A percentile compares a stretch with the other conserved stretches of the same genome.
Evolutionary conservation across 176 grass and related monocot genomes (phyloP).

Genomic region (Panicum miliaceum): DNA sequence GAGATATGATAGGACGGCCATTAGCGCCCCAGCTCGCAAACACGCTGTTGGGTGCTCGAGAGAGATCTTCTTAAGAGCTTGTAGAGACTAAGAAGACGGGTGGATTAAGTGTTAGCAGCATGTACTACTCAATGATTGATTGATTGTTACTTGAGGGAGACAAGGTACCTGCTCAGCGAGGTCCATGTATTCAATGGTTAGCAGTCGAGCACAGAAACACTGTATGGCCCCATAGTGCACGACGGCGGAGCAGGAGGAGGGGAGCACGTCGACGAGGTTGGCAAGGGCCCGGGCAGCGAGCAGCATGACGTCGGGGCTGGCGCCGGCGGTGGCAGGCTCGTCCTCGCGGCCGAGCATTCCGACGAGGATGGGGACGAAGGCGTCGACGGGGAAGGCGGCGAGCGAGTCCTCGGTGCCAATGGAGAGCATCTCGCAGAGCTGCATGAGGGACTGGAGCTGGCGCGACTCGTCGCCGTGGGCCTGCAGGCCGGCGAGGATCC

Average conservation of each 20-base stretch:
- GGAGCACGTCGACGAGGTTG: slow-evolving; percentile 83
- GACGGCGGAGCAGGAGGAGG: slow-evolving; percentile 77
- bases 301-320: slow-evolving; percentile 88
- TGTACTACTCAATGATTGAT: no score
- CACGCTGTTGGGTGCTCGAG: slow-evolving; percentile 86
- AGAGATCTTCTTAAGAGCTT: slow-evolving; percentile 95
- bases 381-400: slow-evolving; percentile 77
- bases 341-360: slow-evolving; percentile 62
- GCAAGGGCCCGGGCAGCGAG: slow-evolving; percentile 81
- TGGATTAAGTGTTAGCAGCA: not conserved
- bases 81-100: slow-evolving; percentile 59
- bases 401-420: slow-evolving; percentile 87
- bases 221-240: slow-evolving; percentile 90
- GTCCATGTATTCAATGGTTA: slow-evolving; percentile 98
- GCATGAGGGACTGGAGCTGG: slow-evolving; percentile 73
- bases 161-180: slow-evolving; percentile 78
- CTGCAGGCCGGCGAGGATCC: slow-evolving; percentile 76
- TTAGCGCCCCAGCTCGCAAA: slow-evolving; percentile 76
- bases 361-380: slow-evolving; percentile 83
- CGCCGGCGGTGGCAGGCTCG: slow-evolving; percentile 27
- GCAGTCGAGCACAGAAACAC: slow-evolving; percentile 80
- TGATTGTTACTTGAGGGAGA: no score
- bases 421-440: slow-evolving; percentile 96
- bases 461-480: slow-evolving; percentile 63
- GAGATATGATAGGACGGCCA: slow-evolving; percentile 83